A percentile compares a stretch with the other conserved stretches of the same genome.
Evolutionary conservation across 306 rosid species (phyloP).

Genomic region (Gillenia trifoliata): DNA sequence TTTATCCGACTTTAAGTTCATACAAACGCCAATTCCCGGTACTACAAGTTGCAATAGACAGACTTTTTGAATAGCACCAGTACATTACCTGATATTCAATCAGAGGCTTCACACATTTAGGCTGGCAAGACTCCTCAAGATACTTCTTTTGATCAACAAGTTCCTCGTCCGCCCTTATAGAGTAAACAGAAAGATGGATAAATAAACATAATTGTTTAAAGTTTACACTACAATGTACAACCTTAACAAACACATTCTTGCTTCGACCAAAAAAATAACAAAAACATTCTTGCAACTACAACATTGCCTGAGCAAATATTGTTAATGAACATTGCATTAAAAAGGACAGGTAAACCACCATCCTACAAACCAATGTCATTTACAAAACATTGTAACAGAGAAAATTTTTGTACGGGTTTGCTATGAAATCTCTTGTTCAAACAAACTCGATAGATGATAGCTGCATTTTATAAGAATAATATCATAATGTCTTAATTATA

Average conservation of each 20-base stretch:
- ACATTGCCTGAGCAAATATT: not conserved
- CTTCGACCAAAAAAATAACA: not conserved
- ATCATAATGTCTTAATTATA: not conserved
- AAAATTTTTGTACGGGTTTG: not conserved
- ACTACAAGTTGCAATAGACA: not conserved
- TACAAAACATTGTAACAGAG: not conserved
- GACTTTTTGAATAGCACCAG: not conserved
- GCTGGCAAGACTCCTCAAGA: slow-evolving; percentile 19
- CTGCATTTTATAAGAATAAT: not conserved
- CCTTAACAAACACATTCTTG: not conserved
- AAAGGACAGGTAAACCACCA: not conserved
- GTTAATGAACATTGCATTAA: not conserved
- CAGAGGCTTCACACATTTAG: slow-evolving; percentile 24
- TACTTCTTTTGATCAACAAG: slow-evolving; percentile 13
- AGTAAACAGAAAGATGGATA: not conserved
- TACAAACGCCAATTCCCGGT: not conserved
- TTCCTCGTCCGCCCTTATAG: slow-evolving; percentile 18
- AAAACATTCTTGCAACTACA: not conserved
- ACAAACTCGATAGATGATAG: not conserved
- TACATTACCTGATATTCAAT: slow-evolving; percentile 17
- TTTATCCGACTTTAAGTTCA: not conserved
- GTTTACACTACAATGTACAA: not conserved
- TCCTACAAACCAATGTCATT: not conserved
- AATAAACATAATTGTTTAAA: not conserved
- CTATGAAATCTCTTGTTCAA: not conserved